phyloP scores from a whole-genome alignment of 345 rosid genomes.

The Eucalyptus tenuipes region DNA sequence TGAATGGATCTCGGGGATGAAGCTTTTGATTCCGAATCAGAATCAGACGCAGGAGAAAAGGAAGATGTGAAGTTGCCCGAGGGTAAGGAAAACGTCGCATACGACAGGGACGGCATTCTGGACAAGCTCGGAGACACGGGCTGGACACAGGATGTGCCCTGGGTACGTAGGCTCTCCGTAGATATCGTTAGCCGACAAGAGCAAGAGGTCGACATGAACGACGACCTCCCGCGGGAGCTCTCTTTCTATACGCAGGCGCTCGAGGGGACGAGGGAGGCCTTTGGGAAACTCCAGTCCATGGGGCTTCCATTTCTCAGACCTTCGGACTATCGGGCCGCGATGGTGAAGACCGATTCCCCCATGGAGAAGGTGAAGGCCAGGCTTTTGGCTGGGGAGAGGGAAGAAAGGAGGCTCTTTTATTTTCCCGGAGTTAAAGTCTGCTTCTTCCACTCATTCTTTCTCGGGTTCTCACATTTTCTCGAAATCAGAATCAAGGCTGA shows the following conservation, averaged over 20 bases:
- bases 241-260: conserved; percentile 68
- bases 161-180: conserved; percentile 57
- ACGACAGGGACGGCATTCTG: conserved; percentile 46
- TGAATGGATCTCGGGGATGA: conserved; percentile 19
- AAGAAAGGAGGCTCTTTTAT: no score
- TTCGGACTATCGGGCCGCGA: conserved; percentile 64
- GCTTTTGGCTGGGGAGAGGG: conserved; percentile 53
- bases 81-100: conserved; percentile 43
- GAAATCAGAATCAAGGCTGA: no score
- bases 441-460: no score
- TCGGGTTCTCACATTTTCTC: no score
- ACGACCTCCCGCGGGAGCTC: conserved; percentile 63
- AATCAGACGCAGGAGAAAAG: conserved; percentile 34
- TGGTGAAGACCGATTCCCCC: conserved; percentile 68
- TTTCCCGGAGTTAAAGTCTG: no score
- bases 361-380: conserved; percentile 74
- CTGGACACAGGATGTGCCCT: conserved; percentile 61
- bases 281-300: conserved; percentile 39
- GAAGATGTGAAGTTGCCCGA: conserved; percentile 29
- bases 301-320: conserved; percentile 73
- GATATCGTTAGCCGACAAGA: conserved; percentile 51
- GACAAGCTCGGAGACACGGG: conserved; percentile 71
- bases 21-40: conserved; percentile 32
- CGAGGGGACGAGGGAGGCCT: conserved; percentile 60
- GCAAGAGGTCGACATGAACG: conserved; percentile 73